phyloP scores from a whole-genome alignment of 441 rosid species.

The Arabidopsis hybrid region DNA sequence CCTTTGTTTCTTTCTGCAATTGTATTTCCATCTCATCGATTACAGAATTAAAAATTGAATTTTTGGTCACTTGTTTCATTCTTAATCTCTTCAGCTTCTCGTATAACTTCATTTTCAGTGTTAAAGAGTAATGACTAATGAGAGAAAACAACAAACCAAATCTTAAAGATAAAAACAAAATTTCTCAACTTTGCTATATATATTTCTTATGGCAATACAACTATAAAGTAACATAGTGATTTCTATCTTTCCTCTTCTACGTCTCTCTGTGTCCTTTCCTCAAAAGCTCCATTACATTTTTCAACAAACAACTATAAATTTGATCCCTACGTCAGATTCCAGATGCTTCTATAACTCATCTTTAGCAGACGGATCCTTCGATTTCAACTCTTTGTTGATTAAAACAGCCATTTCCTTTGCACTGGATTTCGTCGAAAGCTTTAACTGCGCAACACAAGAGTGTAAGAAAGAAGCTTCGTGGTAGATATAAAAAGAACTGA shows the following conservation, averaged over 20 bases:
- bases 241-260: neutral
- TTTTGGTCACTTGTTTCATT: neutral
- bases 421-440: conserved; percentile 63
- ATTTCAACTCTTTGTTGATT: conserved; percentile 61
- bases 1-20: conserved; percentile 10
- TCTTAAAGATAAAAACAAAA: neutral
- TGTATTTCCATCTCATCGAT: conserved; percentile 6
- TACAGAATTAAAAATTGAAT: neutral
- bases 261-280: neutral
- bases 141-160: neutral
- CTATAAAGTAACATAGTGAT: neutral
- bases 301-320: conserved; percentile 26
- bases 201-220: neutral
- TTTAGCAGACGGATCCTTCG: conserved; percentile 54
- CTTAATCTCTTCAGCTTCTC: conserved; percentile 8
- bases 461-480: conserved; percentile 1
- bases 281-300: conserved; percentile 14
- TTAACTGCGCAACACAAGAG: conserved; percentile 55
- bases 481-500: neutral
- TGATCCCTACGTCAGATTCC: conserved; percentile 50
- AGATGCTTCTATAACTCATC: conserved; percentile 74
- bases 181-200: neutral
- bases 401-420: conserved; percentile 68
- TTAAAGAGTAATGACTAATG: no score
- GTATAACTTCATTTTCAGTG: neutral